Evolutionary conservation across 805 yeast genomes (phyloP).

Genomic region (Myxozyma neglecta): DNA sequence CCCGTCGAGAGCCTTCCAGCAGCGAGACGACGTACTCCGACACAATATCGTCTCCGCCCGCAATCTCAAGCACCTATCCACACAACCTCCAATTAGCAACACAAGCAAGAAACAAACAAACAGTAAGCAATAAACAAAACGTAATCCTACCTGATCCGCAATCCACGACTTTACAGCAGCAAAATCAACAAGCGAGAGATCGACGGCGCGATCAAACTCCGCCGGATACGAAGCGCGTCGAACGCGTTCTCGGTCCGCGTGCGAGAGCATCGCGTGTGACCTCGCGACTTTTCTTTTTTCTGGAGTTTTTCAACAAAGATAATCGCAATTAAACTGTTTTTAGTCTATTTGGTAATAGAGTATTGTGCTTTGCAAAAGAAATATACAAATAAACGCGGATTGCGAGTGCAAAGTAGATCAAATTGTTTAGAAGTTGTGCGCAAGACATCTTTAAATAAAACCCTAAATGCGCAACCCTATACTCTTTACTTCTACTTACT

Average conservation of each 20-base stretch:
- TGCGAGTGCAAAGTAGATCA: no score
- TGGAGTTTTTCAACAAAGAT: no score
- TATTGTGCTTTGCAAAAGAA: no score
- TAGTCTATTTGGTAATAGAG: no score
- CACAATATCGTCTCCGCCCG: constrained; percentile 15
- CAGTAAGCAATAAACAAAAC: no score
- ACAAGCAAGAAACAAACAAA: background rate
- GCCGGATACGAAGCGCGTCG: constrained; percentile 7
- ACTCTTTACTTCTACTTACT: no score
- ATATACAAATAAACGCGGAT: no score
- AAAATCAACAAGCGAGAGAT: constrained; percentile 10
- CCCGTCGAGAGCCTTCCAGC: constrained; percentile 7
- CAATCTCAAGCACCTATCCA: background rate
- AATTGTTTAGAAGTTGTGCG: no score
- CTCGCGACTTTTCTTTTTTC: no score
- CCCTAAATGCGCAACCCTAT: no score
- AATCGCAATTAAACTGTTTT: no score
- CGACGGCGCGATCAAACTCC: constrained; percentile 8
- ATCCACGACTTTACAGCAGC: constrained; percentile 15
- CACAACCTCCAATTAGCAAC: background rate
- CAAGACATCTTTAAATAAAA: no score
- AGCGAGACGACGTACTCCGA: constrained; percentile 8
- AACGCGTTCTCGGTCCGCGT: constrained; percentile 7
- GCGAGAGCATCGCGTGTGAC: background rate
- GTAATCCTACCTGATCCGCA: constrained; percentile 8